Evolutionary conservation across 805 yeast genomes (phyloP), one percentile per base, ranked within the genome.

Genomic region (Cyberlindnera maritima): DNA sequence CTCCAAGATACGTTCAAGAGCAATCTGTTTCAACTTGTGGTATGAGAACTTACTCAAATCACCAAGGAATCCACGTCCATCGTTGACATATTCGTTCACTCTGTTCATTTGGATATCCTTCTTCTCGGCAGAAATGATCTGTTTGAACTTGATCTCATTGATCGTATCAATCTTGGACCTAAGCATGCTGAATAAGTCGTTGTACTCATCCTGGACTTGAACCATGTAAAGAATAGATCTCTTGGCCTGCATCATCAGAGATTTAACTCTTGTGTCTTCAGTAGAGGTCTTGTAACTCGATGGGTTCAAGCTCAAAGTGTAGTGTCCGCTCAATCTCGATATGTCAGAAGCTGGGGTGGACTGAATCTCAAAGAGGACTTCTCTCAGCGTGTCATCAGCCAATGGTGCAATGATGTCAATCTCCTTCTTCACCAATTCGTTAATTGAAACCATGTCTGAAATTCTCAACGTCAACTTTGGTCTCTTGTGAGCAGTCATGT

Each of bases 161-260:
- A 71, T 73, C 0, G 83, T 78, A 32, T 73, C 70, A 26, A 87
- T 88, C 3, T 85, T 85, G 4, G 83, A 77, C 10, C 86, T 73
- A 42, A 89, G 64, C 44, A 88, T 66, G 42, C 86, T 92, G 45
- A 84, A 75, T 39, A 92, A 72, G 52, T 81, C 83, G 2, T 76
- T 70, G 21, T 82, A 82, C 13, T 79, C 77, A 39, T 70, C 74
- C 69, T 94, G 97, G 6, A 94, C 87, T 54, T 90, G 81, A 52
- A 91, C 80, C 58, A 92, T 80, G 60, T 89, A 89, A 14, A 85
- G 67, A n/a, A 91, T 68, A 55, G 90, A 85, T 52, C 96, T 72
- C 63, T 92, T 92, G 0, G 86, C 89, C 59, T 88, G 90, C 44
- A 88, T 76, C 57, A 84, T 70, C 26, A 88, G 66, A 6, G 85